These are phyloP conservation scores for Debaryomyces udenii DNA, from an alignment of 1,139 yeast species.

Conservation along the genomic window DNA sequence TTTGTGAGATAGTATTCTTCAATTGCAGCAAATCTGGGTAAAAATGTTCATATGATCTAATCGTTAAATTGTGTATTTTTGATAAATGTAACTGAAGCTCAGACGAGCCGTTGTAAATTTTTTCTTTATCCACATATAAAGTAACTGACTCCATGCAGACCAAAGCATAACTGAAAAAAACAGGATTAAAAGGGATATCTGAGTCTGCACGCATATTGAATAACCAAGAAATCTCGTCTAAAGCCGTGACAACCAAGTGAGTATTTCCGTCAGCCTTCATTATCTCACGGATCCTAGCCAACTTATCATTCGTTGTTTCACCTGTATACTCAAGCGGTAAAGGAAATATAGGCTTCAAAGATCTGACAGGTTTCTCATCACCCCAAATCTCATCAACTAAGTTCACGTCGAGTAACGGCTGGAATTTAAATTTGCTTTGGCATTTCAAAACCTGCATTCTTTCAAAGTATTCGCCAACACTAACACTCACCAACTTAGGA, in stretches of 20 bases:
- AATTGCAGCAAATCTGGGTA: conserved; percentile 33
- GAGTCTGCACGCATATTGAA: conserved; percentile 51
- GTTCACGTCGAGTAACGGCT: conserved; percentile 34
- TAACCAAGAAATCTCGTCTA: conserved; percentile 61
- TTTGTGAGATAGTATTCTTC: conserved; percentile 22
- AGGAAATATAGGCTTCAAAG: conserved; percentile 41
- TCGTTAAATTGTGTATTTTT: conserved; percentile 28
- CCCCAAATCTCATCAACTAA: conserved; percentile 49
- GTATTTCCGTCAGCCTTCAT: conserved; percentile 26
- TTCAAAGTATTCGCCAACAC: conserved; percentile 39
- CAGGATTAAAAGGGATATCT: conserved; percentile 52
- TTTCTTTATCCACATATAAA: conserved; percentile 42
- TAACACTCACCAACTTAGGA: conserved; percentile 38
- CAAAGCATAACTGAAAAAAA: conserved; percentile 51
- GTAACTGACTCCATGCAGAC: conserved; percentile 32
- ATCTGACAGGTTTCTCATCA: conserved; percentile 39
- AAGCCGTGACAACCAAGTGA: conserved; percentile 42
- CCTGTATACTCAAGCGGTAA: conserved; percentile 49
- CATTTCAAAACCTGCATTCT: conserved; percentile 24
- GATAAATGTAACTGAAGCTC: conserved; percentile 30
- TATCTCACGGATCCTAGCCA: conserved; percentile 29
- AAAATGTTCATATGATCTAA: conserved; percentile 36
- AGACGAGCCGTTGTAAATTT: conserved; percentile 26
- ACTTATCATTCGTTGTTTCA: conserved; percentile 37
- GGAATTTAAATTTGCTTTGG: conserved; percentile 28